phyloP scores from a whole-genome alignment of 2,329 filamentous ascomycete species.

The Diplodia intermedia region DNA sequence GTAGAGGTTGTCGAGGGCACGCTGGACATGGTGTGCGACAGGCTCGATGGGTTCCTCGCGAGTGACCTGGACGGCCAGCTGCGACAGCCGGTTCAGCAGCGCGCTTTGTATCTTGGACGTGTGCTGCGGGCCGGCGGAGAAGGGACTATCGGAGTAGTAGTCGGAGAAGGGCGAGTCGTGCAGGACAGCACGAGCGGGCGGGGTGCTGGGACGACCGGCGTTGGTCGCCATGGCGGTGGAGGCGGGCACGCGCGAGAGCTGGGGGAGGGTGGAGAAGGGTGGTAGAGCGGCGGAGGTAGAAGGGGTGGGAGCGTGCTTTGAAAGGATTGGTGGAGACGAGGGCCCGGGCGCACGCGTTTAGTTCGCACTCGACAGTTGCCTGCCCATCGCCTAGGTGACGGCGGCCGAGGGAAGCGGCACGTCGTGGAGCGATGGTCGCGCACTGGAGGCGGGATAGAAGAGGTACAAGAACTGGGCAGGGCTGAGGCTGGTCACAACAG shows the following conservation, averaged over 20 bases:
- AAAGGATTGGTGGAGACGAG: conserved; percentile 22
- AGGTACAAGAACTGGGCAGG: neutral
- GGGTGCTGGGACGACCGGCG: conserved; percentile 21
- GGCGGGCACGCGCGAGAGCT: neutral
- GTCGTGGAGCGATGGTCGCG: conserved; percentile 3
- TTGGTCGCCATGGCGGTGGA: conserved; percentile 26
- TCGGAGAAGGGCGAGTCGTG: conserved; percentile 50
- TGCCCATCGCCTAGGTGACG: conserved; percentile 54
- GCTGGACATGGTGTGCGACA: conserved; percentile 29
- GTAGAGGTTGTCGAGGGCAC: conserved; percentile 24
- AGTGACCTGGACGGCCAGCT: conserved; percentile 46
- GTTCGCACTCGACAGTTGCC: conserved; percentile 34
- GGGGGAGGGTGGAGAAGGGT: conserved; percentile 4
- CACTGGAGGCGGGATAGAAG: conserved; percentile 1
- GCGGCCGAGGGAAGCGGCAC: conserved; percentile 13
- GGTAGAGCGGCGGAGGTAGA: neutral
- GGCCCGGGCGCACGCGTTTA: conserved; percentile 25
- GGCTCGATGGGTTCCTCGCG: conserved; percentile 34
- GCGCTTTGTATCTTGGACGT: conserved; percentile 26
- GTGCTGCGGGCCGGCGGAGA: conserved; percentile 35
- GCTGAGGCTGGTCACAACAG: conserved; percentile 24
- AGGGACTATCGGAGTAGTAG: conserved; percentile 50
- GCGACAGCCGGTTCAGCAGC: conserved; percentile 47
- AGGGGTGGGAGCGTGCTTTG: conserved; percentile 17
- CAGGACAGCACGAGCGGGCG: conserved; percentile 32